Percentiles rank a stretch among this genome's conserved stretches.
phyloP scores from a whole-genome alignment of 257 asterid species.

The Anisodus acutangulus region DNA sequence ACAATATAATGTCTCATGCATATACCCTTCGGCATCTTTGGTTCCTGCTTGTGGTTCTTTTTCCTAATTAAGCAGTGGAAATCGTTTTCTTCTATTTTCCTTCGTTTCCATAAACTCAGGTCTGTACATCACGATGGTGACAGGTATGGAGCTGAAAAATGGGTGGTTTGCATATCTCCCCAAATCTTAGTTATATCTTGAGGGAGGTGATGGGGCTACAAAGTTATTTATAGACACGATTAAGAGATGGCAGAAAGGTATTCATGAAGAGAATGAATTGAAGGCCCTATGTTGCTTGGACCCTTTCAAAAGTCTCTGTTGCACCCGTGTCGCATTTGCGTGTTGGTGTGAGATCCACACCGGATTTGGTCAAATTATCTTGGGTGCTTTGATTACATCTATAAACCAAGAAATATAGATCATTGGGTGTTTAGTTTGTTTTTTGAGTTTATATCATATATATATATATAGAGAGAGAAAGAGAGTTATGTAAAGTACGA shows the following conservation, averaged over 20 bases:
- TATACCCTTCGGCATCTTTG: not conserved
- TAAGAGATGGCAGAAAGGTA: constrained; percentile 24
- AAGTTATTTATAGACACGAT: constrained; percentile 2
- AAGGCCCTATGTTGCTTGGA: not conserved
- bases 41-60: not conserved
- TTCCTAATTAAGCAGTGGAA: constrained; percentile 7
- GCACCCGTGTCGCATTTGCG: not conserved
- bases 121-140: not conserved
- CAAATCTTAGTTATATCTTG: not conserved
- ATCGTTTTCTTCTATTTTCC: not conserved
- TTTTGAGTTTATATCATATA: not conserved
- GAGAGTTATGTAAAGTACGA: not conserved
- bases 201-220: constrained; percentile 17
- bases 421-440: not conserved
- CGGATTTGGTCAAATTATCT: not conserved
- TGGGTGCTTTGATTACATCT: not conserved
- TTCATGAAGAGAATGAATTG: not conserved
- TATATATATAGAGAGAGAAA: not conserved
- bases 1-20: constrained; percentile 1
- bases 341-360: not conserved
- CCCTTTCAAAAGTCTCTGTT: not conserved
- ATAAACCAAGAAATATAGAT: not conserved
- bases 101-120: not conserved
- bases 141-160: constrained; percentile 2
- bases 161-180: not conserved